These are phyloP conservation scores for Penicillium steckii DNA, from an alignment of 495 filamentous ascomycete species.

Conservation along the genomic window DNA sequence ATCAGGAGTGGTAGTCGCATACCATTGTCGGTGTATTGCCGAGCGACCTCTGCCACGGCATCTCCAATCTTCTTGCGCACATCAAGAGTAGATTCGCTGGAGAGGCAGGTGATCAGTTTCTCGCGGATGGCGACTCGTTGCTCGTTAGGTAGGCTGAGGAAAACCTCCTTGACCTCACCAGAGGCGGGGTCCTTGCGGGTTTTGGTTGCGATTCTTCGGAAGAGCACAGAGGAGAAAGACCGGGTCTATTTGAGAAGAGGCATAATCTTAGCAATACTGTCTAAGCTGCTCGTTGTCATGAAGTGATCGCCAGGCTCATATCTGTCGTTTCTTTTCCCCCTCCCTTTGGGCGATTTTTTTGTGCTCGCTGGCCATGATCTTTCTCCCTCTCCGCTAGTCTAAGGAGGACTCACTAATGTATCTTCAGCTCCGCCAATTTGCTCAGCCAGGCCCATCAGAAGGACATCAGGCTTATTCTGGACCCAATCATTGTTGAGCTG, in stretches of 20 bases:
- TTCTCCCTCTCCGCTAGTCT: conserved; percentile 3
- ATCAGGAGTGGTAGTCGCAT: conserved; percentile 30
- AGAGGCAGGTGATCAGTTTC: conserved; percentile 75
- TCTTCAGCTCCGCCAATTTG: conserved; percentile 76
- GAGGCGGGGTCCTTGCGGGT: conserved; percentile 69
- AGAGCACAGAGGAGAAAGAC: conserved; percentile 89
- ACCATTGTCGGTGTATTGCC: conserved; percentile 92
- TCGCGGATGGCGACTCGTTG: conserved; percentile 74
- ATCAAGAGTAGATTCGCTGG: conserved; percentile 62
- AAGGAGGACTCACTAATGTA: conserved; percentile 57
- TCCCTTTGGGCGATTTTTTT: background rate
- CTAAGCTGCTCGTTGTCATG: background rate
- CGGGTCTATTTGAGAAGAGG: conserved; percentile 57
- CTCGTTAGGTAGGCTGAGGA: conserved; percentile 68
- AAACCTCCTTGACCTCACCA: conserved; percentile 76
- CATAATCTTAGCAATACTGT: background rate
- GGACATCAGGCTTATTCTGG: conserved; percentile 70
- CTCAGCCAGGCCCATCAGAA: conserved; percentile 91
- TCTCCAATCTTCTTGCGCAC: conserved; percentile 96
- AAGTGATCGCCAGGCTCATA: background rate
- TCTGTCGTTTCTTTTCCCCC: conserved; percentile 1
- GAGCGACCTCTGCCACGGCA: conserved; percentile 89
- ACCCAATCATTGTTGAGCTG: conserved; percentile 89
- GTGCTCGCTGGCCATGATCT: background rate
- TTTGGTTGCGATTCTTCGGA: conserved; percentile 88